phyloP scores from a whole-genome alignment of 768 basidiomycete species.

The Peribolospora kevripleyi region DNA sequence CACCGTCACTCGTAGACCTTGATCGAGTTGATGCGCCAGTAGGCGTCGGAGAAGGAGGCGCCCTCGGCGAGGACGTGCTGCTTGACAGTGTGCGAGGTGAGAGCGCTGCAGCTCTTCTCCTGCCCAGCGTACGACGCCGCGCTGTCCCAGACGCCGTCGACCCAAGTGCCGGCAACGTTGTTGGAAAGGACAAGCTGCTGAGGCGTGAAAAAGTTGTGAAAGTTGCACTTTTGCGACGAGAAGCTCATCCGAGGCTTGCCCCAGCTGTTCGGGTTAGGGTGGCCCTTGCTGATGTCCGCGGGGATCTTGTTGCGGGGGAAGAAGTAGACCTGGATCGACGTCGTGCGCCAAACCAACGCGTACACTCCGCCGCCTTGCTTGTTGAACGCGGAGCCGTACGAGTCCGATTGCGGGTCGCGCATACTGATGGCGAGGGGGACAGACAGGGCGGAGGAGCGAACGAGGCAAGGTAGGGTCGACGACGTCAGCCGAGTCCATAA shows the following conservation, averaged over 20 bases:
- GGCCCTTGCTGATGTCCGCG: conserved; percentile 1
- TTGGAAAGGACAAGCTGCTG: neutral
- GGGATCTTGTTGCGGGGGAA: conserved; percentile 1
- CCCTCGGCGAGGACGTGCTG: too few species aligned
- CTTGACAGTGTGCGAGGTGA: too few species aligned
- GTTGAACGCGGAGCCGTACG: conserved; percentile 5
- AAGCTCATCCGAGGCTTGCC: too few species aligned
- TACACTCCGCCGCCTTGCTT: conserved; percentile 5
- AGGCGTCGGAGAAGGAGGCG: too few species aligned
- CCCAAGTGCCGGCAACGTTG: conserved; percentile 1
- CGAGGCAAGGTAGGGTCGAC: too few species aligned
- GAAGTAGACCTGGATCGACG: conserved; percentile 2
- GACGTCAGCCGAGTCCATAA: too few species aligned
- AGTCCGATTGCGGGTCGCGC: neutral
- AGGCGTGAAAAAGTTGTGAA: neutral
- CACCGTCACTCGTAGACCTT: too few species aligned
- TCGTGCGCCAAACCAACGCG: conserved; percentile 1
- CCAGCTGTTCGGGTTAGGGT: neutral
- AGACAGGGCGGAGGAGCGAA: too few species aligned
- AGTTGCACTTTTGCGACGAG: conserved; percentile 1
- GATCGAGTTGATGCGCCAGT: too few species aligned
- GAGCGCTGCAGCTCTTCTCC: too few species aligned
- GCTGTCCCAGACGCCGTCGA: neutral
- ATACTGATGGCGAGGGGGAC: neutral
- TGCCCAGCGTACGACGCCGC: conserved; percentile 1